Conservation (phyloP, 192 early-diverging fungal species). For the Coemansia sp. region DNA sequence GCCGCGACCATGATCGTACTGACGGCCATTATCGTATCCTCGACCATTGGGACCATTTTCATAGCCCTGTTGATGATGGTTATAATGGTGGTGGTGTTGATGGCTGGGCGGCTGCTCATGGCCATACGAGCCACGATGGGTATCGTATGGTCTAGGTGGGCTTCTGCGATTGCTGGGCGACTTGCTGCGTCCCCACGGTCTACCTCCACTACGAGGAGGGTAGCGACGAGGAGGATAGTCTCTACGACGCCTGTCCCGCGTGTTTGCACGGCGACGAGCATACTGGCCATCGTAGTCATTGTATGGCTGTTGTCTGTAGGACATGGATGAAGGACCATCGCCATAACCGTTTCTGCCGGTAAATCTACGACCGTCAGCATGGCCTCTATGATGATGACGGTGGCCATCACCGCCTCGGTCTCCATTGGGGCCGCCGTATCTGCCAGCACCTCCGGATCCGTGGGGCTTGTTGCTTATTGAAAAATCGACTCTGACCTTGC, state of each 20-base stretch:
- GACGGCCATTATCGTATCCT: constrained; percentile 10
- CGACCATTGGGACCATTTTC: not conserved
- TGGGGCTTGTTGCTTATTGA: constrained; percentile 41
- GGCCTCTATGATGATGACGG: not conserved
- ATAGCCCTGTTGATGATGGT: not conserved
- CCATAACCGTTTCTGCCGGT: not conserved
- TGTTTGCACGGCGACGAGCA: constrained; percentile 37
- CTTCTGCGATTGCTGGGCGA: constrained; percentile 27
- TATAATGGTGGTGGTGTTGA: not conserved
- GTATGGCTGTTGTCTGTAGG: constrained; percentile 3
- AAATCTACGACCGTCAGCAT: not conserved
- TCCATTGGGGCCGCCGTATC: not conserved
- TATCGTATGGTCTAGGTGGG: constrained; percentile 10
- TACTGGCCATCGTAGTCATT: not conserved
- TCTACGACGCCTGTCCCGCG: constrained; percentile 39
- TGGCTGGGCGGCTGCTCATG: not conserved
- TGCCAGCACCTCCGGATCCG: constrained; percentile 25
- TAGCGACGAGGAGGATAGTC: constrained; percentile 22
- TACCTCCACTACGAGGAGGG: constrained; percentile 3
- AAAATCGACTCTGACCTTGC: constrained; percentile 47
- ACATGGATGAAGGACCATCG: not conserved
- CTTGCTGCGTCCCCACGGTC: constrained; percentile 36
- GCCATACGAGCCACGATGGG: constrained; percentile 8
- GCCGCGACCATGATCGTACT: constrained; percentile 16
- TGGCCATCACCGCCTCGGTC: not conserved